Evolutionary conservation across 495 filamentous ascomycete species (phyloP), one percentile per base, ranked within the genome.

Genomic region (Annulohypoxylon moriforme): DNA sequence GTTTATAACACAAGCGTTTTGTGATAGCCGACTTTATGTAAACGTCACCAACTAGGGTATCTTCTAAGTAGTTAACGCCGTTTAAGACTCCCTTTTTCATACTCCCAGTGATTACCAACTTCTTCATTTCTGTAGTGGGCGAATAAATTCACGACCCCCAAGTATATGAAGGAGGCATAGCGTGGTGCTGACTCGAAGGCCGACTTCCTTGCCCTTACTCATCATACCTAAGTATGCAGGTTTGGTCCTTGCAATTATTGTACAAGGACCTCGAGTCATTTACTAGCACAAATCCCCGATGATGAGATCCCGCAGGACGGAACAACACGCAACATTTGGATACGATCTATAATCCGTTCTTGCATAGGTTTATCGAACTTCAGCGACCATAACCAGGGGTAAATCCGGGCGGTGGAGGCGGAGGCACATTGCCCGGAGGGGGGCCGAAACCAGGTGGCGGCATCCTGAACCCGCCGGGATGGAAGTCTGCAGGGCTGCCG

Each of bases 401-500:
- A 70, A 88, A 89, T 1, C 85, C 87, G 27, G 87, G 84, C 16
- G 88, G 84, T 1, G 80, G 79, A n/a, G 40, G 40, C 40, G 75
- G 72, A 22, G 76, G 74, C 29, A 75, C 67, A 24, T 33, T 69
- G 33, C 77, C 85, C 67, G 88, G 86, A 4, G 86, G 87, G 49
- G 89, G 85, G 6, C 88, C 86, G 18, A 86, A 83, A 38, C 80
- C 83, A 34, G 81, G 79, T 29, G 84, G 71, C 18, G 81, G 78
- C 68, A 85, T 85, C 16, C 76, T 64, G 62, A 83, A 69, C 62
- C 75, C 67, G 36, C 78, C 75, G 11, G 75, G 86, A 80, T 73
- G 81, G 77, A 92, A 94, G 38, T 89, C 85, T 25, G 91, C 89
- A 7, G 93, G 92, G 9, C 91, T 91, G 14, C 91, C 91, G 74